Percentiles rank a stretch among this genome's conserved stretches.
Conservation (phyloP, 2,329 filamentous ascomycete genomes). For the Microascus cirrosus region DNA sequence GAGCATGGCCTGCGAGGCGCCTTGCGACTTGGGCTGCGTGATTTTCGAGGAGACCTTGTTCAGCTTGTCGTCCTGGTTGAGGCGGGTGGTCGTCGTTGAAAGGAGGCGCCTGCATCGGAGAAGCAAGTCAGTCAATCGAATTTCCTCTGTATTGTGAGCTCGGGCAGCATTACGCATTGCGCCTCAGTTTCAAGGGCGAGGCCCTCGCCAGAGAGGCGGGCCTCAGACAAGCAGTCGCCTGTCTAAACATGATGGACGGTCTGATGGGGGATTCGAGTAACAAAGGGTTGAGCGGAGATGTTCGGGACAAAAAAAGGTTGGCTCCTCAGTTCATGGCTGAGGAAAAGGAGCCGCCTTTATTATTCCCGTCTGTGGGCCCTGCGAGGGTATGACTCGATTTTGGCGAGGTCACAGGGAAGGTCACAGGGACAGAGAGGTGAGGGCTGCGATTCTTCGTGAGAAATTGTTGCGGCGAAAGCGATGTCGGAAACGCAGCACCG, state of each 20-base stretch:
- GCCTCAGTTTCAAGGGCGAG: not conserved
- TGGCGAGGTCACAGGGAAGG: slow-evolving; percentile 4
- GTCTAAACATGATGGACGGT: slow-evolving; percentile 1
- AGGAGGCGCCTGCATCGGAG: slow-evolving; percentile 30
- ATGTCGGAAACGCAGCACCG: not conserved
- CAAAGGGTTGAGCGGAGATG: not conserved
- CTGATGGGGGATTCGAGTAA: not conserved
- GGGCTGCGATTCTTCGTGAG: not conserved
- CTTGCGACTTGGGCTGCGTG: slow-evolving; percentile 96
- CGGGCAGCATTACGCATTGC: not conserved
- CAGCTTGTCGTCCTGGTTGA: slow-evolving; percentile 38
- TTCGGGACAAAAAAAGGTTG: not conserved
- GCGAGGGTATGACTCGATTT: not conserved
- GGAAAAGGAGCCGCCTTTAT: not conserved
- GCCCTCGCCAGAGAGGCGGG: not conserved
- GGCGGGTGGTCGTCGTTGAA: slow-evolving; percentile 29
- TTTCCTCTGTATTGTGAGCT: not conserved
- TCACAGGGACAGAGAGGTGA: slow-evolving; percentile 2
- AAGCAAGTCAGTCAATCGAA: not conserved
- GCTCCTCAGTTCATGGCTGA: not conserved
- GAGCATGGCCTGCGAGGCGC: slow-evolving; percentile 96
- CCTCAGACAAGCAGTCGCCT: slow-evolving; percentile 1
- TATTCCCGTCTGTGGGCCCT: not conserved
- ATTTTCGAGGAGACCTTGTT: slow-evolving; percentile 79
- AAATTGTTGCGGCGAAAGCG: not conserved